A percentile compares a stretch with the other conserved stretches of the same genome.
phyloP scores from a whole-genome alignment of 768 basidiomycete species.

The Rhodosporidiobolus odoratus region DNA sequence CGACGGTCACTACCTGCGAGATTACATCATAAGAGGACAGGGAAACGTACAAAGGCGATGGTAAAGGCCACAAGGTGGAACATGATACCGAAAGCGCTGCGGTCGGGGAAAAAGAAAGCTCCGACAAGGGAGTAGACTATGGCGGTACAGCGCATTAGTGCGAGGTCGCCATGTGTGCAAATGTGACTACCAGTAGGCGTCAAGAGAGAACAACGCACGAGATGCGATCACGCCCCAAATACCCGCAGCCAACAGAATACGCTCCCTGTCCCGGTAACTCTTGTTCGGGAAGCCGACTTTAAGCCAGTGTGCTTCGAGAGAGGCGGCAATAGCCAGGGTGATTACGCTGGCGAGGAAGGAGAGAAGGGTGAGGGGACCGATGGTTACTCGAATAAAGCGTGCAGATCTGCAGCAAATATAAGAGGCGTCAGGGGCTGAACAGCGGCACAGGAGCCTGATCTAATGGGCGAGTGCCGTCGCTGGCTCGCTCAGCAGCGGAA shows the following conservation, averaged over 20 bases:
- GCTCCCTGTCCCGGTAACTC: conserved; percentile 45
- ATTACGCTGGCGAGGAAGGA: conserved; percentile 42
- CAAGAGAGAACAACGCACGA: background rate
- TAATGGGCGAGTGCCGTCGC: no score
- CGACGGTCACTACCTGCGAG: no score
- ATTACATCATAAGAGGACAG: no score
- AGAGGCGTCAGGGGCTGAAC: no score
- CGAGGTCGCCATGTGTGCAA: no score
- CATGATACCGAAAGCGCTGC: conserved; percentile 42
- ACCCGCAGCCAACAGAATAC: conserved; percentile 40
- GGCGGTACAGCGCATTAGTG: background rate
- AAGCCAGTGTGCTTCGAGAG: conserved; percentile 41
- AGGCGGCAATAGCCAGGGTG: conserved; percentile 43
- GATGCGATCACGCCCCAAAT: conserved; percentile 10
- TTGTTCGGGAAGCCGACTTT: conserved; percentile 38
- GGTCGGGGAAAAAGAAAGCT: conserved; percentile 40
- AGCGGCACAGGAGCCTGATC: no score
- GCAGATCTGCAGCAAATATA: no score
- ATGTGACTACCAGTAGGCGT: background rate
- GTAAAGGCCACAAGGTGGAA: background rate
- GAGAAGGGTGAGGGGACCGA: conserved; percentile 14
- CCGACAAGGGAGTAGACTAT: conserved; percentile 45
- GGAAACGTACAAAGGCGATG: conserved; percentile 44
- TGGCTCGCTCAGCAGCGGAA: no score
- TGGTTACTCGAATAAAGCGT: conserved; percentile 15